Base-by-base conservation (phyloP, 2,329 filamentous ascomycete genomes). In the Ascochyta pisi region DNA sequence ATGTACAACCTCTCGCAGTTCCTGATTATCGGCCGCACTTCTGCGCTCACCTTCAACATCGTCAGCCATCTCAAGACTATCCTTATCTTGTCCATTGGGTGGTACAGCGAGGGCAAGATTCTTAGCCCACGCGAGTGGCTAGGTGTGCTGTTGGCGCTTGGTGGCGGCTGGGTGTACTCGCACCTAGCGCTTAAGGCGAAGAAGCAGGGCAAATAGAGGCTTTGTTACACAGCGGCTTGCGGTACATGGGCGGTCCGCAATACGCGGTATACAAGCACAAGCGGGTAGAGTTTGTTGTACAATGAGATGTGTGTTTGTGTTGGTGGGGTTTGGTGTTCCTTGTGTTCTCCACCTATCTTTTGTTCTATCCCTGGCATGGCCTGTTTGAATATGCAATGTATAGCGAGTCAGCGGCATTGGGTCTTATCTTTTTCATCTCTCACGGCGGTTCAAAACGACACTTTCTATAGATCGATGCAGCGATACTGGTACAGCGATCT, bases 141-240 rank as follows among this genome's bases (percentile, higher is more conserved):
- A n/a, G 78, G 78, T 53, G 78, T 81, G 10, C 49, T 77, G n/a
- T 62, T 80, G 26, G 78, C 78, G 29, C 65, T 81, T 7, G 76
- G 78, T 12, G 78, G 78, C 26, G 78, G 77, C 34, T 79, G 77
- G 64, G 69, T 79, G 19, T 81, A 81, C 69, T 79, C 77, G 34
- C 78, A 80, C 59, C 60, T 77, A 44, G 69, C 73, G 15, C 61
- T 76, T 54, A 73, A 73, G 54, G 71, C 71, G 37, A 75, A 73
- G 62, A 67, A 71, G 62, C 66, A 71, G 54, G 62, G 62, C 41
- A 68, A 68, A 50, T 68, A 67, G 67, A 51, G 31, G 35, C 29
- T 5, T 34, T 27, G 42, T 43, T 26, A 29, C 19, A 29, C 46
- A 27, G 42, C 37, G 33, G 15, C 29, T 37, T 34, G 53, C 41